Evolutionary conservation across 345 rosid species (phyloP), one percentile per base, ranked within the genome.

Genomic region (Euphorbia lathyris): DNA sequence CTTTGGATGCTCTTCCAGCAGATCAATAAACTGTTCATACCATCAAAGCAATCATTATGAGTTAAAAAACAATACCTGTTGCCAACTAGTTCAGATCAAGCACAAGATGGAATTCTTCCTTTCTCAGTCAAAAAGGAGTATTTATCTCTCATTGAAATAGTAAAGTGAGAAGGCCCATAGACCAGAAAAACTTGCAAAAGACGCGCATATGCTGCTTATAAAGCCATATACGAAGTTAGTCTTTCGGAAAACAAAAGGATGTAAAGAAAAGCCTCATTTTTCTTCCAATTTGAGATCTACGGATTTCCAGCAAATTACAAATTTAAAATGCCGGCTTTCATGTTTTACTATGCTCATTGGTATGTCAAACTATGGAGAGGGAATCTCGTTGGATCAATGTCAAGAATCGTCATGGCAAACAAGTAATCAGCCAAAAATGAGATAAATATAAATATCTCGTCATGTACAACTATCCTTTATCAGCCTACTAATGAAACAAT

Each of bases 1-100:
- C 83, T 78, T 82, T 0, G 97, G 96, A 74, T 90, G 88, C 68
- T 87, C 92, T 81, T 86, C 97, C 7, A 95, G 87, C 80, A 84
- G 81, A 71, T 85, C 77, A 38, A 92, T 87, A 75, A 95, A 95
- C 97, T 92, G 86, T 59, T 68, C 26, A 67, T 3, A 67, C 25
- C 50, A 70, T 25, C 32, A 51, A 45, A 51, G 56, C 58, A 62
- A 61, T n/a, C 40, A 23, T 48, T 11, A 36, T 23, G 47, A 66
- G 16, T 53, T 40, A 53, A 11, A 53, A 32, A 32, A 32, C 36
- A 2, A 5, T 5, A 2, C 36, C 5, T 32, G 36, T 32, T 5
- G 36, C 36, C 36, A 32, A 32, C 36, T 32, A 32, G 11, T 27
- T 52, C 20, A 22, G 25, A 3, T 34, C 47, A 30, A 48, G 26